phyloP scores from a whole-genome alignment of 345 rosid genomes.

The Linum trigynum region DNA sequence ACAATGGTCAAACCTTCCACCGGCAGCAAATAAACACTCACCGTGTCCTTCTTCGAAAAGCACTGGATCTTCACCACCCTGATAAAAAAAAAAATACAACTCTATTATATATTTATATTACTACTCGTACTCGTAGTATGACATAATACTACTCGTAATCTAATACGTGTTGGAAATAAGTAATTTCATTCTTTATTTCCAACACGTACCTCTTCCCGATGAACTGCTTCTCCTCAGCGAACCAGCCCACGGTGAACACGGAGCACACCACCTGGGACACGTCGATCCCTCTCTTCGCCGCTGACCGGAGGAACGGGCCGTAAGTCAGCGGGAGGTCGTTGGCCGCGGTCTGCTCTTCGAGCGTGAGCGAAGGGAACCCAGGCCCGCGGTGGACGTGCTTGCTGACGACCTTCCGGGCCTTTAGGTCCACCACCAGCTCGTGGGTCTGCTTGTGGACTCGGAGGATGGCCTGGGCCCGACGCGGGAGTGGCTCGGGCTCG shows the following conservation, averaged over 20 bases:
- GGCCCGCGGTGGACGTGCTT: constrained; percentile 13
- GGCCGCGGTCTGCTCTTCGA: constrained; percentile 17
- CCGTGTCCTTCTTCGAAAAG: constrained; percentile 11
- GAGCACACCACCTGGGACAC: constrained; percentile 22
- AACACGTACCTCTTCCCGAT: not conserved
- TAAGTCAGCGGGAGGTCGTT: constrained; percentile 14
- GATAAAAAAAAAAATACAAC: no score
- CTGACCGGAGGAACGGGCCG: constrained; percentile 20
- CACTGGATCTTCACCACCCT: constrained; percentile 17
- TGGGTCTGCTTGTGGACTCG: constrained; percentile 25
- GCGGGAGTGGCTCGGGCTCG: constrained; percentile 12
- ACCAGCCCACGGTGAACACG: constrained; percentile 26
- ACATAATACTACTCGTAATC: no score
- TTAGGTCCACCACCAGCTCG: constrained; percentile 20
- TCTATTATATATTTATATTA: no score
- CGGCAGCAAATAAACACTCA: constrained; percentile 17
- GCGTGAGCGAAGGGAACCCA: constrained; percentile 21
- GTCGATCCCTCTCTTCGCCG: constrained; percentile 16
- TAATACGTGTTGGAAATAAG: no score
- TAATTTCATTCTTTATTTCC: no score
- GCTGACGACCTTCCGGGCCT: constrained; percentile 10
- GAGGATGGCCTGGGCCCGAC: constrained; percentile 23
- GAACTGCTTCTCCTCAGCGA: constrained; percentile 10
- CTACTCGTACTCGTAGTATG: no score
- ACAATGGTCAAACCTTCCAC: constrained; percentile 20